Conservation (phyloP, 768 basidiomycete species). For the Mycena albidolilacea region DNA sequence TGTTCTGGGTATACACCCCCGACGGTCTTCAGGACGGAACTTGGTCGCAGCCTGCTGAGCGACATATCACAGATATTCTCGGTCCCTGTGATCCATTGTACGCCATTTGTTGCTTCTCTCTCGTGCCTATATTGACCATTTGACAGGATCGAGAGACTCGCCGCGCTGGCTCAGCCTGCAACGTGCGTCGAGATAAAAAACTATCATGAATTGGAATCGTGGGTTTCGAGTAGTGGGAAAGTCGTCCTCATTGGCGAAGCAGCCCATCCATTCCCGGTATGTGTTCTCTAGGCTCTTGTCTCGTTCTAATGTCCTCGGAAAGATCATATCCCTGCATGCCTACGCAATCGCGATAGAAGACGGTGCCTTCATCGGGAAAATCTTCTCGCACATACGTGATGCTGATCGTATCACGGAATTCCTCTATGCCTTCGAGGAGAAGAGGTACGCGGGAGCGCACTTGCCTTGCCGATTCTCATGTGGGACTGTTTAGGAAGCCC, state of each 20-base stretch:
- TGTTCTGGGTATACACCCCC: slow-evolving; percentile 22
- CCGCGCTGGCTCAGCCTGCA: slow-evolving; percentile 3
- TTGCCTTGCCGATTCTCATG: not conserved
- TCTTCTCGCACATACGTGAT: slow-evolving; percentile 34
- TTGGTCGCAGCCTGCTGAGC: slow-evolving; percentile 1
- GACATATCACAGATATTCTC: not conserved
- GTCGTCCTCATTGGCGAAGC: slow-evolving; percentile 24
- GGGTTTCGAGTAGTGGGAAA: slow-evolving; percentile 28
- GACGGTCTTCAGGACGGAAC: slow-evolving; percentile 8
- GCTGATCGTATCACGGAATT: slow-evolving; percentile 29
- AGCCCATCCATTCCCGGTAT: slow-evolving; percentile 32
- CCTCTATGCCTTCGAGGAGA: slow-evolving; percentile 29
- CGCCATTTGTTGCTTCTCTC: not conserved
- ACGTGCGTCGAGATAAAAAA: slow-evolving; percentile 17
- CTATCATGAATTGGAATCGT: slow-evolving; percentile 11
- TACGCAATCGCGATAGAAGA: slow-evolving; percentile 35
- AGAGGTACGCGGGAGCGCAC: slow-evolving; percentile 4
- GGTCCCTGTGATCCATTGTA: slow-evolving; percentile 15
- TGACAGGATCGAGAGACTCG: slow-evolving; percentile 17
- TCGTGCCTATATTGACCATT: not conserved
- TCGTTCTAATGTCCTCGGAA: not conserved
- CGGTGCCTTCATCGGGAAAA: slow-evolving; percentile 32
- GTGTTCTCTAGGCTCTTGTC: not conserved
- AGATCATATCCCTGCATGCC: slow-evolving; percentile 27
- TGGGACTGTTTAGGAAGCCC: slow-evolving; percentile 5